Base-by-base conservation (phyloP, 345 rosid species). In the Pseudoturritis turrita region DNA sequence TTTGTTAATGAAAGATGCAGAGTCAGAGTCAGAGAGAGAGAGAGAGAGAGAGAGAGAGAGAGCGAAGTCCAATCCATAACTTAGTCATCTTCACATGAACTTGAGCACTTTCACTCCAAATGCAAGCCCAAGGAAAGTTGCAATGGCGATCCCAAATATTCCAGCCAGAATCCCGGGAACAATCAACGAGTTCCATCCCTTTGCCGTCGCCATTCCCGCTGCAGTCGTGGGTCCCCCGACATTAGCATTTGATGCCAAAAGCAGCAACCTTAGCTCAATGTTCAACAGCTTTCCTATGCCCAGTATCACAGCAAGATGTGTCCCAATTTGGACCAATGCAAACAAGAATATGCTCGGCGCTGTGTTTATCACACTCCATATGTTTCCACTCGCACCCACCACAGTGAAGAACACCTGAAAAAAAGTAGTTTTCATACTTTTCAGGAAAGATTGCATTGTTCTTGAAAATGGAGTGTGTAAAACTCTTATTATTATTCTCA, bases 191-290 rank as follows among this genome's bases (percentile, higher is more conserved):
- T 29, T 74, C 96, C 96, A 89, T 33, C 96, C 94, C 75, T 91
- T 91, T 18, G 97, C 92, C 0, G 91, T 90, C 22, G 95, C 97
- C 98, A 94, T 94, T 61, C 96, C 89, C 5, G 91, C 90, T 17
- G 98, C 96, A 5, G 96, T 93, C 19, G 97, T 90, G 1, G 97
- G 97, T 44, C 97, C 96, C 17, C 98, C 98, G 2, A 90, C 88
- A 62, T 86, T 93, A 18, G 97, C 98, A 84, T 90, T 90, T 36
- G 96, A 93, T 39, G 98, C 96, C n/a, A 94, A 23, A 26, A 94
- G 96, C 72, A 90, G 77, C 41, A 83, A 82, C 79, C 84, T 87
- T 67, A 74, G 77, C 65, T 90, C 98, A 10, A 90, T 65, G n/a
- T 83, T 54, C 10, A 89, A 65, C 15, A 90, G 80, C 85, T 88